Base-by-base conservation (phyloP, 352 stramenopile genomes). In the Globisporangium emineosum region DNA sequence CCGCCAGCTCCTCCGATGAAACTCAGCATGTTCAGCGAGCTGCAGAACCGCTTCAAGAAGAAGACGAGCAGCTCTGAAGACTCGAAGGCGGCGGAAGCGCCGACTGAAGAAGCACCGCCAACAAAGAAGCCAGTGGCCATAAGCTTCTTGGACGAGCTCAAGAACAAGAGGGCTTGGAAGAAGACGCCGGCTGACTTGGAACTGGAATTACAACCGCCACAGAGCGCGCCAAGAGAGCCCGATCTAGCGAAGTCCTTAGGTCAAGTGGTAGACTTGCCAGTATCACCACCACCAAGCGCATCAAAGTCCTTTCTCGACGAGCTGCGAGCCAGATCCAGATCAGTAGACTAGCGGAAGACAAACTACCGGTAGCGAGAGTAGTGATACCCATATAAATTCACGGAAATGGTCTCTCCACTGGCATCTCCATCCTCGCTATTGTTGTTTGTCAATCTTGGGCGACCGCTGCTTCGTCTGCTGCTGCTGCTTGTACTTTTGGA, bases 81-180 rank as follows among this genome's bases (percentile, higher is more conserved):
- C 19, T 2, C 68, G 65, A 19, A 19, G 12, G 68, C 70, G 10
- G 2, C 51, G n/a, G 61, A 59, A 13, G 49, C 5, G 5, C 25
- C n/a, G 13, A 23, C 43, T 0, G 9, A 30, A 4, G 50, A 15
- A 47, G 19, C 27, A 17, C 23, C 37, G 19, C 17, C 21, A 30
- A n/a, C 49, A 9, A 29, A 49, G 30, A 32, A 55, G 17, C n/a
- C 52, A 10, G 33, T 6, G 10, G 21, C 64, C 0, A 49, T 65
- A n/a, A 83, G 60, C 49, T 86, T 86, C 57, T 53, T 88, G 57
- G 79, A 84, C 6, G 79, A 88, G 35, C 71, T 86, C 43, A 88
- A 84, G 63, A 65, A 21, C 19, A 66, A 66, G 7, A 64, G 68
- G 0, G n/a, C 53, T 65, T 37, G 5, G 9, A 67, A 54, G 15